Conservation (phyloP, 1,139 yeast species). For the Magnusiomyces tetraspermus region DNA sequence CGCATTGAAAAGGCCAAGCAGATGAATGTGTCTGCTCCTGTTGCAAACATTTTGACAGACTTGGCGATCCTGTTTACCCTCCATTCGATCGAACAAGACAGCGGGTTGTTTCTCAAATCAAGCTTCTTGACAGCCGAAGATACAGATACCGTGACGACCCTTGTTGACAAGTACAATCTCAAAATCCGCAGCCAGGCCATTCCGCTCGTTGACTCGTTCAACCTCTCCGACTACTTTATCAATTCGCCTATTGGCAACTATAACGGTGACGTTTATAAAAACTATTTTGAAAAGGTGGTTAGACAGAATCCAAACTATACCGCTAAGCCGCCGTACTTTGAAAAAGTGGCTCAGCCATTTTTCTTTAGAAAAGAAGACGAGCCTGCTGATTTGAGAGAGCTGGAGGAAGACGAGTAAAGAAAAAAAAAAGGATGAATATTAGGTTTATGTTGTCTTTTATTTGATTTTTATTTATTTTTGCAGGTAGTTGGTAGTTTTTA, state of each 20-base stretch:
- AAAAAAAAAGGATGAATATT: too few species aligned
- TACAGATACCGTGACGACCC: slow-evolving; percentile 28
- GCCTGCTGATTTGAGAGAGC: not conserved
- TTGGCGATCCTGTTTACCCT: slow-evolving; percentile 56
- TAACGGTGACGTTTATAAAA: slow-evolving; percentile 78
- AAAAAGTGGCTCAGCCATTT: slow-evolving; percentile 34
- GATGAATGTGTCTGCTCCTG: slow-evolving; percentile 19
- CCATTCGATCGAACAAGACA: slow-evolving; percentile 62
- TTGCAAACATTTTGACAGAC: slow-evolving; percentile 36
- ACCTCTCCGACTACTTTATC: slow-evolving; percentile 71
- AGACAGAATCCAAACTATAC: slow-evolving; percentile 27
- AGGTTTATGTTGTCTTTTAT: too few species aligned
- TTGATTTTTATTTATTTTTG: too few species aligned
- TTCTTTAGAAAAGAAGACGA: slow-evolving; percentile 30
- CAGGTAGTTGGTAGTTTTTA: too few species aligned
- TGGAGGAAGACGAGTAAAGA: too few species aligned
- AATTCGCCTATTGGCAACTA: slow-evolving; percentile 78
- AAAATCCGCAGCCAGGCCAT: slow-evolving; percentile 55
- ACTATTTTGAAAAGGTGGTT: slow-evolving; percentile 43
- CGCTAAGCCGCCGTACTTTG: slow-evolving; percentile 34
- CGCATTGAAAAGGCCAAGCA: slow-evolving; percentile 22
- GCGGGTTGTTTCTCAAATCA: slow-evolving; percentile 65
- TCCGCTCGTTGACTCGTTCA: slow-evolving; percentile 82
- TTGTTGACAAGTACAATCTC: slow-evolving; percentile 31
- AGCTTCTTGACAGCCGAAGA: slow-evolving; percentile 39